These are phyloP conservation scores for Irpex sp. DNA, from an alignment of 1,284 basidiomycete species.

Conservation along the genomic window DNA sequence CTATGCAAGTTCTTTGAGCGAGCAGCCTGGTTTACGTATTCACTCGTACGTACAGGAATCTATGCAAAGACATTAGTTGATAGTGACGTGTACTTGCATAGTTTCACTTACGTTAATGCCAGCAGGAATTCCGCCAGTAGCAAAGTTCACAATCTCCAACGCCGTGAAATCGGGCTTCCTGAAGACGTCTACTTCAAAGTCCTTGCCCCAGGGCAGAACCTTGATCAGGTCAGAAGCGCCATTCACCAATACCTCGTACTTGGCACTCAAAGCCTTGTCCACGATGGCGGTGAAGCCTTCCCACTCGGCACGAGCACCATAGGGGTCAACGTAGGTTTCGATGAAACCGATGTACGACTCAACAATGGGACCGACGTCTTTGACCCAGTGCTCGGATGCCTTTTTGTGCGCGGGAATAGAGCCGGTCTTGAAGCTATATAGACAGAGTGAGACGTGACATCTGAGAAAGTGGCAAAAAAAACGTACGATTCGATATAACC, in stretches of 20 bases:
- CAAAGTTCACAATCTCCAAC: constrained; percentile 75
- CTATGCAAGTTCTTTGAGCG: constrained; percentile 23
- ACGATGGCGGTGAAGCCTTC: constrained; percentile 90
- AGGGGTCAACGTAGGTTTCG: constrained; percentile 80
- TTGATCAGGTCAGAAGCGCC: constrained; percentile 75
- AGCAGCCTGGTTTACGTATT: not conserved
- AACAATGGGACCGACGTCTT: constrained; percentile 83
- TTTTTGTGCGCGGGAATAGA: constrained; percentile 77
- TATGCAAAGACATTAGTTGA: constrained; percentile 21
- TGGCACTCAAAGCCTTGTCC: constrained; percentile 76
- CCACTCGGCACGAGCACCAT: constrained; percentile 82
- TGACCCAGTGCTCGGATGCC: constrained; percentile 77
- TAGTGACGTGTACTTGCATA: not conserved
- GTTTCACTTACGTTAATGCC: constrained; percentile 67
- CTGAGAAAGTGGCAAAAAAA: not conserved
- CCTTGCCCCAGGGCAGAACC: constrained; percentile 76
- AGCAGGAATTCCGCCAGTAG: constrained; percentile 79
- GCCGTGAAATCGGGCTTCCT: constrained; percentile 86
- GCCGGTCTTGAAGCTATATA: constrained; percentile 65
- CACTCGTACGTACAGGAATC: constrained; percentile 53
- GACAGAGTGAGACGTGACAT: not conserved
- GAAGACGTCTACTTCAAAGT: constrained; percentile 82
- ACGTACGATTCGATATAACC: constrained; percentile 74
- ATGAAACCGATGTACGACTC: constrained; percentile 77
- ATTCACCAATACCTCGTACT: constrained; percentile 75